Evolutionary conservation across 2,329 filamentous ascomycete genomes (phyloP), one percentile per base, ranked within the genome.

Genomic region (Coleophoma eucalyptorum): DNA sequence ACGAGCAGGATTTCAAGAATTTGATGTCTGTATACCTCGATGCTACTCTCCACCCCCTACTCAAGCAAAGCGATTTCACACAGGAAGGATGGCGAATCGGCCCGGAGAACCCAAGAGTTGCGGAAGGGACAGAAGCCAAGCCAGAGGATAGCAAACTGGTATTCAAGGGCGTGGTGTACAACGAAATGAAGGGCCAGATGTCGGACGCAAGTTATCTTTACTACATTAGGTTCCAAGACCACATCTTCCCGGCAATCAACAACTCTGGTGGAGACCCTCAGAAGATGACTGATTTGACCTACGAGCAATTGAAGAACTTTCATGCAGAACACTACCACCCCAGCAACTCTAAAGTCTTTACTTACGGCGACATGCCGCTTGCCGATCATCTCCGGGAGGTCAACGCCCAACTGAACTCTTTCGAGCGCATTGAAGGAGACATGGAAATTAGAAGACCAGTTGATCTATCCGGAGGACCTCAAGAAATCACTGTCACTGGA

Each of bases 151-250:
- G 84, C 67, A 83, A 83, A 56, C 72, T 96, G 38, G 89, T 96
- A 1, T 97, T 97, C 78, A 97, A 97, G 73, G 93, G 93, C 21
- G 94, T 97, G 1, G 93, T 97, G 1, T 97, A 97, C 73, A 99
- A 99, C 64, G 94, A 99, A 73, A 99, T 99, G 94, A 99, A 99
- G 72, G 94, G 94, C 0, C 92, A 97, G 66, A 96, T 97, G 86
- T 97, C 94, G 2, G 94, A 99, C 68, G 91, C 93, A 6, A 90
- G 90, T 58, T 99, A 99, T 63, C 76, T 97, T 1, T 99, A 90
- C 74, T 97, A 97, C 68, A 96, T 97, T 59, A 82, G 87, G 48
- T 99, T 96, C 70, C 90, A 96, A 65, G 91, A 97, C 62, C 87
- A 94, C 66, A 90, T 99, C 49, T 94, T 96, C 65, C 94, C 94